Conservation (phyloP, 495 filamentous ascomycete species). For the Hypoxylon rickii region DNA sequence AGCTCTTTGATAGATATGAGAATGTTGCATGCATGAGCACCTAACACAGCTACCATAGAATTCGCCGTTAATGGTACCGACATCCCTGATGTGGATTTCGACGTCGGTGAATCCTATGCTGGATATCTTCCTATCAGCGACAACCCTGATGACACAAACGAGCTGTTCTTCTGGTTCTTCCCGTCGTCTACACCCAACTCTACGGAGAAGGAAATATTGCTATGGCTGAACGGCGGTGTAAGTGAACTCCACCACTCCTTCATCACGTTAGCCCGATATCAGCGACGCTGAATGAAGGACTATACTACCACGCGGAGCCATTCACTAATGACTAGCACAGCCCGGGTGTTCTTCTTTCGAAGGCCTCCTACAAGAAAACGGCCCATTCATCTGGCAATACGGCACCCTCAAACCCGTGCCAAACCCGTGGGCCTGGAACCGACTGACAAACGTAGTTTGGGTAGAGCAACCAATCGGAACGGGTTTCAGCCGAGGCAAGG, state of each 20-base stretch:
- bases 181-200: conserved; percentile 55
- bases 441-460: conserved; percentile 68
- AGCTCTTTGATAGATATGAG: not conserved
- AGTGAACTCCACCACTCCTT: conserved; percentile 4
- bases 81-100: conserved; percentile 75
- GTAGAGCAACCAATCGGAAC: conserved; percentile 80
- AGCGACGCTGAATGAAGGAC: not conserved
- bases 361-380: conserved; percentile 70
- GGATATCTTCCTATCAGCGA: conserved; percentile 71
- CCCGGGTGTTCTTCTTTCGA: conserved; percentile 70
- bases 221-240: conserved; percentile 61
- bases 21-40: no score
- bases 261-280: not conserved
- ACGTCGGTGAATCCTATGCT: conserved; percentile 80
- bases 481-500: conserved; percentile 69
- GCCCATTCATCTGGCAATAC: conserved; percentile 64
- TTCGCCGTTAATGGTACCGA: conserved; percentile 70
- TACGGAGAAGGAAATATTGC: conserved; percentile 67
- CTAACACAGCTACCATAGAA: conserved; percentile 40
- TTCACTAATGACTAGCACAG: conserved; percentile 14
- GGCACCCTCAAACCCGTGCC: conserved; percentile 61
- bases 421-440: conserved; percentile 70
- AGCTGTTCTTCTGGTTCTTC: conserved; percentile 81
- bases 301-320: not conserved
- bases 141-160: conserved; percentile 55